Base-by-base conservation (phyloP, 176 grass and related monocot genomes). In the Carex kokanica region DNA sequence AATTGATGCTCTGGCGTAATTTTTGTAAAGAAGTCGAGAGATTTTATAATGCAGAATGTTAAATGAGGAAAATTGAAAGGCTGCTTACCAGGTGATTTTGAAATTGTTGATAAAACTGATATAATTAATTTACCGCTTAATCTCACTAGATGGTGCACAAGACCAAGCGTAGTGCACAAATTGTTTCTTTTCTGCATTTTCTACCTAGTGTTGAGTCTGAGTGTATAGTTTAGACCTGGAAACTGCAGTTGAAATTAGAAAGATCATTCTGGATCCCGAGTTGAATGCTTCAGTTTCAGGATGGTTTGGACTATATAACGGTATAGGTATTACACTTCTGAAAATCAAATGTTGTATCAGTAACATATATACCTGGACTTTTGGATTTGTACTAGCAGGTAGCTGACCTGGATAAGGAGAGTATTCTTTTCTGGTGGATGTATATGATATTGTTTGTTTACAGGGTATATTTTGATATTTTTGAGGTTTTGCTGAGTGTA, bases 241-340 rank as follows among this genome's bases (percentile, higher is more conserved):
- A 24, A 47, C 43, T 11, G 13, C 49, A 51, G 41, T 74, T 74
- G 21, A 25, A 24, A 73, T 24, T 31, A 31, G 23, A 29, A 31
- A 55, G 21, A 31, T 29, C 24, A 31, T 75, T 75, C 41, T 53
- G 12, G 47, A 54, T 3, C 14, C 24, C 5, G 41, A 74, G 43
- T 12, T 74, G 69, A 74, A 74, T 74, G n/a, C 23, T 51, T 52
- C 70, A 74, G n/a, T 15, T 12, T 52, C 43, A 74, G 70, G n/a
- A 73, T 73, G 14, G n/a, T 5, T 51, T 73, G 17, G 41, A 13
- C 14, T 23, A 23, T 54, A 27, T 17, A 54, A 16, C 1, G n/a
- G 43, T 27, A 29, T 75, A 11, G 17, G 13, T 75, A 55, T 29
- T 75, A 54, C 23, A 51, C n/a, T 74, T 74, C 49, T 31, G 49